A percentile compares a stretch with the other conserved stretches of the same genome.
These are phyloP conservation scores for Meredithiella fracta DNA, from an alignment of 2,329 filamentous ascomycete genomes.

Conservation along the genomic window DNA sequence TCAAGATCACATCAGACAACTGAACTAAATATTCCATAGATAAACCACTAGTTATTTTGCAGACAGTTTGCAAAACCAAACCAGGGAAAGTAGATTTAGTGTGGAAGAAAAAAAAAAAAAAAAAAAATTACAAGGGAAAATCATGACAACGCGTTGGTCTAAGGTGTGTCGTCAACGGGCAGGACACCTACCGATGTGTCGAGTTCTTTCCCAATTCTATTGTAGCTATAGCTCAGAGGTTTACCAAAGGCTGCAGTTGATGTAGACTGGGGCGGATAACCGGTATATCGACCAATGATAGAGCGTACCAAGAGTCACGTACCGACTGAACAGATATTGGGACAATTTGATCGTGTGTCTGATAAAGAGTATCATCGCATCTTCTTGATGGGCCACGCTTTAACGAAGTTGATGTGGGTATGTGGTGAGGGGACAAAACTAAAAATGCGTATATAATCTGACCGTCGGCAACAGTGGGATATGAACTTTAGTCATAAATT, in stretches of 20 bases:
- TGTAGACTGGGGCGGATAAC: background rate
- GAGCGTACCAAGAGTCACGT: background rate
- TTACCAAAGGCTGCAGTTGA: background rate
- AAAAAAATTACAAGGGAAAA: background rate
- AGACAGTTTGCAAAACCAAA: too few relatives aligned
- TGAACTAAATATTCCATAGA: too few relatives aligned
- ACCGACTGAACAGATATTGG: background rate
- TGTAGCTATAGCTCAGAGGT: background rate
- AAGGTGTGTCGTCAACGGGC: background rate
- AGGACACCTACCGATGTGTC: constrained; percentile 1
- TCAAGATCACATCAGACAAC: too few relatives aligned
- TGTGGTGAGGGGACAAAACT: background rate
- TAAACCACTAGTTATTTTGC: too few relatives aligned
- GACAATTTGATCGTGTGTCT: background rate
- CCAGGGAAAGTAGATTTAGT: background rate
- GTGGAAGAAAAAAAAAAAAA: background rate
- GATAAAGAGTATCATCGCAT: background rate
- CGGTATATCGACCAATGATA: background rate
- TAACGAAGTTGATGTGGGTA: background rate
- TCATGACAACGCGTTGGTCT: background rate
- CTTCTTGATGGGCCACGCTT: background rate
- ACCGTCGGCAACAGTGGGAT: too few relatives aligned
- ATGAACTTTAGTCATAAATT: too few relatives aligned
- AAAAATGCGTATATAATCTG: too few relatives aligned
- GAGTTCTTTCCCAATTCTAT: constrained; percentile 6